These are phyloP conservation scores for Lumnitzera littorea DNA, from an alignment of 345 rosid genomes.

Conservation along the genomic window DNA sequence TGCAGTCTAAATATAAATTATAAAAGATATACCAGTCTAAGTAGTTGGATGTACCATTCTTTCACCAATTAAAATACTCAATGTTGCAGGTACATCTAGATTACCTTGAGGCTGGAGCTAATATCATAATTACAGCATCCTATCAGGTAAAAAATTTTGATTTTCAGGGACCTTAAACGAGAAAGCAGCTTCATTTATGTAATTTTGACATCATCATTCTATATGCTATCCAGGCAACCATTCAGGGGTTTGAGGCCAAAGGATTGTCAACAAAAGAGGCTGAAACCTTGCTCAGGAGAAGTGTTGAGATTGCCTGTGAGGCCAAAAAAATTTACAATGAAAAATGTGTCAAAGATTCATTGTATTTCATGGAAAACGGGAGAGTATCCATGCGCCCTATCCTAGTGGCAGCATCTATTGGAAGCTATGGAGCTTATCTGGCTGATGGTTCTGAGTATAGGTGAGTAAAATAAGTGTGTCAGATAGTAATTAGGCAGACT, in stretches of 20 bases:
- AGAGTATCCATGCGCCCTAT: conserved; percentile 34
- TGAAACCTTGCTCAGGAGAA: conserved; percentile 50
- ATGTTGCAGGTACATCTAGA: conserved; percentile 72
- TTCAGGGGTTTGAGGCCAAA: conserved; percentile 84
- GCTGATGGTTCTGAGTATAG: conserved; percentile 95
- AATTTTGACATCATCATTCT: background rate
- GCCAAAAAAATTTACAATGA: conserved; percentile 66
- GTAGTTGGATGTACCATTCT: too few species aligned
- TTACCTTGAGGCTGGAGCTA: conserved; percentile 85
- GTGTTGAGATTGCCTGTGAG: conserved; percentile 79
- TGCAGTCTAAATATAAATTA: too few species aligned
- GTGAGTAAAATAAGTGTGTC: conserved; percentile 11
- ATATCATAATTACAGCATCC: conserved; percentile 68
- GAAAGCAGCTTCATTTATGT: background rate
- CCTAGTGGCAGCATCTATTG: conserved; percentile 84
- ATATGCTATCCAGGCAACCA: conserved; percentile 48
- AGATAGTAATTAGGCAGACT: background rate
- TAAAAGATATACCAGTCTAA: too few species aligned
- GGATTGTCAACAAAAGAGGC: conserved; percentile 62
- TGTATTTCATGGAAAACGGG: conserved; percentile 34
- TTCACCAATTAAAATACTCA: background rate
- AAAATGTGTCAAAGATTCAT: conserved; percentile 44
- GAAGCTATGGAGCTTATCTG: conserved; percentile 93
- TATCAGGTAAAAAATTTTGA: conserved; percentile 53
- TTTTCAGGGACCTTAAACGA: background rate